These are phyloP conservation scores for Penicillium flavigenum DNA, from an alignment of 495 filamentous ascomycete species.

Conservation along the genomic window DNA sequence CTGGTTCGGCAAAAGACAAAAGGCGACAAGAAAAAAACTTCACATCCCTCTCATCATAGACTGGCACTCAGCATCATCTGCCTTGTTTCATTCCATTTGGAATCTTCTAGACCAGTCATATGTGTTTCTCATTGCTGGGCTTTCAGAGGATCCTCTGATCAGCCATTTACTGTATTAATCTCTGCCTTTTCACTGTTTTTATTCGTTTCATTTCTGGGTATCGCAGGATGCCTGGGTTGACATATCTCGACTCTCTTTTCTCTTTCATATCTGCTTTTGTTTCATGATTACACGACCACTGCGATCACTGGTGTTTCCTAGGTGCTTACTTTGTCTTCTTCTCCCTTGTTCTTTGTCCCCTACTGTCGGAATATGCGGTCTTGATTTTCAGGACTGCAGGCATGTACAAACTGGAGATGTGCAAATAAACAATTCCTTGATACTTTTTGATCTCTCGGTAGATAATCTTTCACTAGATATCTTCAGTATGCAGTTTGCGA, in stretches of 20 bases:
- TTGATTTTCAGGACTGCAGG: slow-evolving; percentile 1
- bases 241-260: slow-evolving; percentile 1
- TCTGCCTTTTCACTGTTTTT: slow-evolving; percentile 17
- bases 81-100: slow-evolving; percentile 3
- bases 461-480: not conserved
- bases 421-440: slow-evolving; percentile 23
- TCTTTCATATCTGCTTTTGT: not conserved
- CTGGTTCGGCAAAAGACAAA: slow-evolving; percentile 6
- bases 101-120: slow-evolving; percentile 26
- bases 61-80: slow-evolving; percentile 12
- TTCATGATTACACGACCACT: slow-evolving; percentile 25
- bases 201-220: slow-evolving; percentile 8
- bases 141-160: slow-evolving; percentile 4
- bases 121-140: slow-evolving; percentile 13
- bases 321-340: slow-evolving; percentile 10
- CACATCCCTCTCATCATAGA: slow-evolving; percentile 19
- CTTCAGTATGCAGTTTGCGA: not conserved
- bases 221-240: slow-evolving; percentile 4
- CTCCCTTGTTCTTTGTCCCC: slow-evolving; percentile 13
- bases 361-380: slow-evolving; percentile 7
- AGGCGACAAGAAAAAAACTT: not conserved
- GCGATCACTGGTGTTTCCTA: slow-evolving; percentile 19
- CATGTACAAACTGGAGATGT: slow-evolving; percentile 26
- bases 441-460: not conserved
- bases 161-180: slow-evolving; percentile 29